Conservation (phyloP, 805 yeast genomes). For the Candida ovalis region DNA sequence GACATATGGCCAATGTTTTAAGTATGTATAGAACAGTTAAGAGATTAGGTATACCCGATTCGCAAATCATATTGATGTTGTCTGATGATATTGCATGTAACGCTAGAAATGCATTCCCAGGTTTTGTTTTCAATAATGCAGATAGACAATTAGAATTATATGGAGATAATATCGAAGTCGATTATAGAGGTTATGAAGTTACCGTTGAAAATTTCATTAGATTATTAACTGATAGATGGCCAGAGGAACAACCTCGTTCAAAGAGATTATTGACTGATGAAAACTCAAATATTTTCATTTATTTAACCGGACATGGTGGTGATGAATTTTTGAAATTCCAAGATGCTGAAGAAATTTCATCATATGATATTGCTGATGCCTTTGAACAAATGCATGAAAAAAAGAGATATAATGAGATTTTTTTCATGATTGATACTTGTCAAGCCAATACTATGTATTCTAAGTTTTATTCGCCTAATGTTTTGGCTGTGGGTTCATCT, state of each 20-base stretch:
- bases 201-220: constrained; percentile 97
- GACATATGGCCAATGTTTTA: constrained; percentile 96
- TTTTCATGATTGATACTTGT: constrained; percentile 98
- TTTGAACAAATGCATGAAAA: constrained; percentile 96
- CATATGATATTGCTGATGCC: constrained; percentile 95
- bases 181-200: constrained; percentile 95
- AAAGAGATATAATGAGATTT: constrained; percentile 89
- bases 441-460: constrained; percentile 99
- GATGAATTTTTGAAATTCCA: constrained; percentile 95
- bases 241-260: constrained; percentile 87
- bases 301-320: constrained; percentile 99
- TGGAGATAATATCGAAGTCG: constrained; percentile 94
- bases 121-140: constrained; percentile 90
- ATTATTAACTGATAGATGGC: constrained; percentile 92
- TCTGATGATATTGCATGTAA: constrained; percentile 98
- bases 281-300: constrained; percentile 87
- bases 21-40: constrained; percentile 95
- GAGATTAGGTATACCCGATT: constrained; percentile 94
- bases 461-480: constrained; percentile 85
- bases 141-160: constrained; percentile 89
- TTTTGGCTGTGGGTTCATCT: constrained; percentile 89
- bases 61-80: constrained; percentile 92
- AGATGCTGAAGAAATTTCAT: constrained; percentile 96
- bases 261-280: constrained; percentile 91
- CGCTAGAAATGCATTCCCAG: constrained; percentile 93